These are phyloP conservation scores for Pseudomonodictys pantanalensis DNA, from an alignment of 495 filamentous ascomycete genomes.

Conservation along the genomic window DNA sequence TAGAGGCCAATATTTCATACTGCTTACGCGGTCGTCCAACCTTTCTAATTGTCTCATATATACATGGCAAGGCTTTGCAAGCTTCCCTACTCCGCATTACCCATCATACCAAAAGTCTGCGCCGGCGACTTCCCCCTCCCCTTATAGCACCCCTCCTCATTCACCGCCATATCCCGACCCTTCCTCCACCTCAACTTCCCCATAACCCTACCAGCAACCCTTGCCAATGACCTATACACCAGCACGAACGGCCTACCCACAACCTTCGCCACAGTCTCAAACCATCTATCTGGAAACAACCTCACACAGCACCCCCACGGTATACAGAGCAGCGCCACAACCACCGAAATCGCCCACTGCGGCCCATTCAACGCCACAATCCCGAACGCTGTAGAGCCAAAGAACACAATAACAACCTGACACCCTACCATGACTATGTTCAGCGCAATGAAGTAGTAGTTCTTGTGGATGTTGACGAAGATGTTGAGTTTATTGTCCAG, in stretches of 20 bases:
- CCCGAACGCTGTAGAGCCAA: slow-evolving; percentile 70
- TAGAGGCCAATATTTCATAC: too few species aligned
- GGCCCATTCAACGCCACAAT: slow-evolving; percentile 63
- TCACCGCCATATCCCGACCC: background rate
- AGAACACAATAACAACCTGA: slow-evolving; percentile 77
- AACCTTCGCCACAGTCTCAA: slow-evolving; percentile 38
- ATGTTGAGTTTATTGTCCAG: slow-evolving; percentile 89
- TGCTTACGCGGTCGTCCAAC: too few species aligned
- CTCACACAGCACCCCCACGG: slow-evolving; percentile 71
- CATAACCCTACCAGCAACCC: background rate
- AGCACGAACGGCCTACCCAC: slow-evolving; percentile 39
- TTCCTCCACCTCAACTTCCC: slow-evolving; percentile 1
- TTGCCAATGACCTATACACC: slow-evolving; percentile 10
- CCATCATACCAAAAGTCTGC: background rate
- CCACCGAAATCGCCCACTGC: slow-evolving; percentile 75
- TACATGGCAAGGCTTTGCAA: too few species aligned
- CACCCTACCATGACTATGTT: slow-evolving; percentile 74
- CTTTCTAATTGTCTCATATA: too few species aligned
- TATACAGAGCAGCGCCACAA: slow-evolving; percentile 68
- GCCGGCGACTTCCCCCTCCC: slow-evolving; percentile 7
- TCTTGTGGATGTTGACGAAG: slow-evolving; percentile 73
- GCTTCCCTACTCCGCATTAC: slow-evolving; percentile 33
- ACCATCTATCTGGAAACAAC: slow-evolving; percentile 54
- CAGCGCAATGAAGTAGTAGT: slow-evolving; percentile 82
- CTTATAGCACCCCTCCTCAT: background rate